These are phyloP conservation scores for Alliaria petiolata DNA, from an alignment of 345 rosid species.

Conservation along the genomic window DNA sequence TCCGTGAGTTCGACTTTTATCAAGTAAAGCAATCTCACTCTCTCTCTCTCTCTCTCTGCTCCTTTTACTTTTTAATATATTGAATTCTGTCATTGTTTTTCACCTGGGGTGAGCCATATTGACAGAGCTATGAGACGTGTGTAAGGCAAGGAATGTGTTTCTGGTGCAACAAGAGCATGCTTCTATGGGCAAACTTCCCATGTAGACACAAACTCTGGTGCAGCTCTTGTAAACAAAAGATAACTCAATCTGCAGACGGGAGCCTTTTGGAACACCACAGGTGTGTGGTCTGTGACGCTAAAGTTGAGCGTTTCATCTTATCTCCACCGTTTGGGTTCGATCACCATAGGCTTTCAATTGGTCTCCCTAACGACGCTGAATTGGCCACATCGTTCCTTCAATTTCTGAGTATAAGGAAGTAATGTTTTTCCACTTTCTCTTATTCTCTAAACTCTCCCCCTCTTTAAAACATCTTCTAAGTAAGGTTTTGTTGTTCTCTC, in stretches of 20 bases:
- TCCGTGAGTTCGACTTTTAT: constrained; percentile 71
- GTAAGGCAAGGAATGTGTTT: constrained; percentile 49
- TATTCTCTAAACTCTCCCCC: neutral
- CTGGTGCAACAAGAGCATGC: constrained; percentile 46
- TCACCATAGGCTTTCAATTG: constrained; percentile 5
- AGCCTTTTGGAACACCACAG: constrained; percentile 40
- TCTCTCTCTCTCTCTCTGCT: neutral
- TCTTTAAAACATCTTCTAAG: neutral
- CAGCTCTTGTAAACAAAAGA: constrained; percentile 43
- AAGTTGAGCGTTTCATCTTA: constrained; percentile 44
- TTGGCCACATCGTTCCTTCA: constrained; percentile 12
- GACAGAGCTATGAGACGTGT: constrained; percentile 47
- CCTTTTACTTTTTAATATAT: neutral
- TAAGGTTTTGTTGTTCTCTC: neutral
- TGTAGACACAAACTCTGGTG: constrained; percentile 82
- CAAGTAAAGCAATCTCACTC: constrained; percentile 38
- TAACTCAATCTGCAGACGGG: constrained; percentile 24
- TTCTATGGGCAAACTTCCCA: constrained; percentile 64
- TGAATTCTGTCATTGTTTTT: neutral
- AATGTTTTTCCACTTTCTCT: neutral
- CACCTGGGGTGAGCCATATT: neutral
- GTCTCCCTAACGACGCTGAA: neutral
- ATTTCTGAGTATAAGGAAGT: constrained; percentile 17
- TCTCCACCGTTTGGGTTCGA: constrained; percentile 23
- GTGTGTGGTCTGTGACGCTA: constrained; percentile 68